A percentile compares a stretch with the other conserved stretches of the same genome.
phyloP scores from a whole-genome alignment of 129 eudicot species.

The Sambucus nigra region DNA sequence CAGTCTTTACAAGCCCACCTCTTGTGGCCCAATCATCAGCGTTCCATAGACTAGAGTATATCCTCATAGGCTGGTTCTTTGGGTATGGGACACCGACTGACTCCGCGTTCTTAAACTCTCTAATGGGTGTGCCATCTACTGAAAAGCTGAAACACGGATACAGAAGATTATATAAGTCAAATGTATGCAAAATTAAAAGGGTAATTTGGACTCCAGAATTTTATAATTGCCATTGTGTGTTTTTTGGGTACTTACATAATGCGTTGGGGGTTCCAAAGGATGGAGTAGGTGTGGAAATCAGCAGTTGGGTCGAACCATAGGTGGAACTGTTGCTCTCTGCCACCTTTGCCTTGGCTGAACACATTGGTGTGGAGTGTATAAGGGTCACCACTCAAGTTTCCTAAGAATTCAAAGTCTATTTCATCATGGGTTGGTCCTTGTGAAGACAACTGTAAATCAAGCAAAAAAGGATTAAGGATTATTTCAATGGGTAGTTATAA shows the following conservation, averaged over 20 bases:
- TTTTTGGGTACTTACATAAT: slow-evolving; percentile 35
- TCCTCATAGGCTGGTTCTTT: slow-evolving; percentile 14
- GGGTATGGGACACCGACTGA: slow-evolving; percentile 6
- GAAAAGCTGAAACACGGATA: slow-evolving; percentile 1
- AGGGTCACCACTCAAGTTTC: slow-evolving; percentile 56
- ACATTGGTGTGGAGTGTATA: slow-evolving; percentile 54
- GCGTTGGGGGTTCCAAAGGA: slow-evolving; percentile 54
- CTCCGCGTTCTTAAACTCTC: slow-evolving; percentile 14
- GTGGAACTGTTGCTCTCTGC: slow-evolving; percentile 54
- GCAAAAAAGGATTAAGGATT: not conserved
- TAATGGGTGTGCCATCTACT: slow-evolving; percentile 15
- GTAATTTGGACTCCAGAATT: not conserved
- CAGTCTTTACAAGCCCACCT: slow-evolving; percentile 11
- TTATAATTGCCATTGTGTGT: too few relatives aligned
- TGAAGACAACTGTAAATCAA: slow-evolving; percentile 48
- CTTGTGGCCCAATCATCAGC: slow-evolving; percentile 17
- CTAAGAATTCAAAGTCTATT: slow-evolving; percentile 60
- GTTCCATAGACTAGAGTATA: slow-evolving; percentile 13
- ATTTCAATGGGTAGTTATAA: too few relatives aligned
- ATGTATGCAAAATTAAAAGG: too few relatives aligned
- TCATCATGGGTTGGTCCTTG: slow-evolving; percentile 48
- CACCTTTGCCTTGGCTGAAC: slow-evolving; percentile 57
- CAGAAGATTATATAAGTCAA: too few relatives aligned
- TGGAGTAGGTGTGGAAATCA: slow-evolving; percentile 62
- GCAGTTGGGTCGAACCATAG: slow-evolving; percentile 68